Evolutionary conservation across 768 basidiomycete genomes (phyloP).

Genomic region (Agrocybe praecox): DNA sequence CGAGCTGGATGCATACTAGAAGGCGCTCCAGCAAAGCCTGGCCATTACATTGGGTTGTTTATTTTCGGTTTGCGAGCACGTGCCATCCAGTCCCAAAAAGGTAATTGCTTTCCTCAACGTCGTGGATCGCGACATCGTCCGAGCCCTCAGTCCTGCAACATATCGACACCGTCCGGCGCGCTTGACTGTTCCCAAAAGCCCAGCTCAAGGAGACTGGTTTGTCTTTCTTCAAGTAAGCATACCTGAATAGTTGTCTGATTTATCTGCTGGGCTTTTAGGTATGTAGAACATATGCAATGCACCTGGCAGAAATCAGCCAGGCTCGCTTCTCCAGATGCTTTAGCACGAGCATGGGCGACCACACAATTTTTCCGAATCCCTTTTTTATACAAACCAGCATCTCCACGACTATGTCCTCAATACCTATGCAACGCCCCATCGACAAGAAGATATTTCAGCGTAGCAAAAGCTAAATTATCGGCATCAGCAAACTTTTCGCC

Average conservation of each 20-base stretch:
- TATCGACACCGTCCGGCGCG: neutral
- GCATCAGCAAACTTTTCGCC: neutral
- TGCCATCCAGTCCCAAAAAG: neutral
- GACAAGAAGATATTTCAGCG: no score
- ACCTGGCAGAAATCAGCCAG: conserved; percentile 57
- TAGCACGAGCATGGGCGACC: conserved; percentile 13
- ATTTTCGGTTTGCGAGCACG: neutral
- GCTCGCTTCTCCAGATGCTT: conserved; percentile 20
- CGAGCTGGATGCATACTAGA: no score
- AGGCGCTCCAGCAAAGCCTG: no score
- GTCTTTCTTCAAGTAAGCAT: neutral
- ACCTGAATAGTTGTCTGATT: neutral
- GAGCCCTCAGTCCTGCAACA: neutral
- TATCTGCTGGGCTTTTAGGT: conserved; percentile 44
- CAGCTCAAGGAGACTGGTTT: conserved; percentile 3
- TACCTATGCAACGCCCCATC: no score
- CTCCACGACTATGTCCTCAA: neutral
- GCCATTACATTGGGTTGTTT: no score
- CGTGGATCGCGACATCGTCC: conserved; percentile 3
- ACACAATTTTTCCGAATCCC: neutral
- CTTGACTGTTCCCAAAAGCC: neutral
- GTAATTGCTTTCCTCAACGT: neutral
- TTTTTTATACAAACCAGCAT: neutral
- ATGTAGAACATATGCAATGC: conserved; percentile 70
- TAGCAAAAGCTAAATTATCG: no score